Evolutionary conservation across 1,284 basidiomycete species (phyloP).

Genomic region (Cutaneotrichosporon dermatis): DNA sequence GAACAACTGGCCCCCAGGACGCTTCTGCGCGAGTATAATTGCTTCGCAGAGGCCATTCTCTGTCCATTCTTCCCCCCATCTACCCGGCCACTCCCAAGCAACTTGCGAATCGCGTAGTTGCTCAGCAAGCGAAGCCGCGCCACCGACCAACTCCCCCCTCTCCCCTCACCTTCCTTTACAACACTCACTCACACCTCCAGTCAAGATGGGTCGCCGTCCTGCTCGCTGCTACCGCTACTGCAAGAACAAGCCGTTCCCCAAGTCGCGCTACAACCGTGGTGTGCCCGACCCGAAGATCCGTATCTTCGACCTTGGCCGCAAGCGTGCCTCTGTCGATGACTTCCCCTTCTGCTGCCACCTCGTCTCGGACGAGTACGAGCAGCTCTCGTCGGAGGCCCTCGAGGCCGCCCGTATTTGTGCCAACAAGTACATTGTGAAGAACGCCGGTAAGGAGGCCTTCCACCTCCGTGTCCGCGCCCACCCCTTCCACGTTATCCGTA

Average conservation of each 20-base stretch:
- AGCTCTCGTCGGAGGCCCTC: constrained; percentile 90
- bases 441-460: constrained; percentile 97
- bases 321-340: constrained; percentile 92
- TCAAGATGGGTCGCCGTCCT: constrained; percentile 86
- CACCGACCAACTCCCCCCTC: not conserved
- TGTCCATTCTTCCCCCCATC: not conserved
- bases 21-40: not conserved
- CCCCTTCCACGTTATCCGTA: constrained; percentile 97
- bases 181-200: constrained; percentile 9
- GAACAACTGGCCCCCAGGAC: too few species aligned
- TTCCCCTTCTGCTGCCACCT: constrained; percentile 96
- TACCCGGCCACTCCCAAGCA: constrained; percentile 1
- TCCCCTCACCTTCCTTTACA: not conserved
- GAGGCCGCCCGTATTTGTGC: constrained; percentile 98
- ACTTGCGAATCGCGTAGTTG: not conserved
- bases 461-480: constrained; percentile 95
- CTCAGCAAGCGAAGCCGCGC: not conserved
- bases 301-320: constrained; percentile 91
- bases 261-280: constrained; percentile 97
- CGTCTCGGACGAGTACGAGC: constrained; percentile 98
- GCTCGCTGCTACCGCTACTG: constrained; percentile 96
- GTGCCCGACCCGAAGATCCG: constrained; percentile 93
- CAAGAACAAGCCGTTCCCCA: constrained; percentile 89
- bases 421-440: constrained; percentile 99
- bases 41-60: not conserved